These are phyloP conservation scores for Mimosa pudica DNA, from an alignment of 306 rosid species.

Conservation along the genomic window DNA sequence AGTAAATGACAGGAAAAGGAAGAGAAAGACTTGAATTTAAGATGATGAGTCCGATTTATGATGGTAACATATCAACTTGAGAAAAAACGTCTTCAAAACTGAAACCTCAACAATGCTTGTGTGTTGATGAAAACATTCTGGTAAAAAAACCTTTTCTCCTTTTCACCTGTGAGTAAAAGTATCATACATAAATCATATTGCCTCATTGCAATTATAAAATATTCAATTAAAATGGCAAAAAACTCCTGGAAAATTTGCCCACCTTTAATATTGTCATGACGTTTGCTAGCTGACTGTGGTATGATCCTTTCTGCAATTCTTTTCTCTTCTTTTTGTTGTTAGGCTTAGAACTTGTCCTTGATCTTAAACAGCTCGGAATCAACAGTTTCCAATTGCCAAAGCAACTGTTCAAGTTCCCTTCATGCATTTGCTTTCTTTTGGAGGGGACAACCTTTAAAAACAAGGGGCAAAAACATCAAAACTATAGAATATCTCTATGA, in stretches of 20 bases:
- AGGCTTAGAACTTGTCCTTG: conserved; percentile 29
- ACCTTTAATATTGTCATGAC: conserved; percentile 34
- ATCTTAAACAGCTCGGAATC: conserved; percentile 48
- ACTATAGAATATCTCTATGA: neutral
- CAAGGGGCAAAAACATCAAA: neutral
- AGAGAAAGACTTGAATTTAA: neutral
- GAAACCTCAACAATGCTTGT: conserved; percentile 29
- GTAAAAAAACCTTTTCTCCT: conserved; percentile 27
- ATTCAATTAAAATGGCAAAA: too few species aligned
- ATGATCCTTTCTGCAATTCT: conserved; percentile 22
- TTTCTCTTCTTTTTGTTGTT: conserved; percentile 41
- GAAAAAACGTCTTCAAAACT: conserved; percentile 12
- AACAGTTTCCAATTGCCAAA: conserved; percentile 49
- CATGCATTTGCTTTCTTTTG: conserved; percentile 37
- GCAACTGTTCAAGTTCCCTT: conserved; percentile 38
- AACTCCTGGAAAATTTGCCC: neutral
- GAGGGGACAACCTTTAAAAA: conserved; percentile 39
- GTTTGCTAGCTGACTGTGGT: conserved; percentile 8
- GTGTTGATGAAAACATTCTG: conserved; percentile 15
- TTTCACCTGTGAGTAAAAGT: conserved; percentile 36
- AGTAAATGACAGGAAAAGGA: neutral
- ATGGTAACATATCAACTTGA: conserved; percentile 16
- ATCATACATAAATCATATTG: conserved; percentile 11
- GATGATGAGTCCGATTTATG: neutral
- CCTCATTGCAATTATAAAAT: neutral